Conservation (phyloP, 1,284 basidiomycete species). For the Taiwanofungus camphoratus region DNA sequence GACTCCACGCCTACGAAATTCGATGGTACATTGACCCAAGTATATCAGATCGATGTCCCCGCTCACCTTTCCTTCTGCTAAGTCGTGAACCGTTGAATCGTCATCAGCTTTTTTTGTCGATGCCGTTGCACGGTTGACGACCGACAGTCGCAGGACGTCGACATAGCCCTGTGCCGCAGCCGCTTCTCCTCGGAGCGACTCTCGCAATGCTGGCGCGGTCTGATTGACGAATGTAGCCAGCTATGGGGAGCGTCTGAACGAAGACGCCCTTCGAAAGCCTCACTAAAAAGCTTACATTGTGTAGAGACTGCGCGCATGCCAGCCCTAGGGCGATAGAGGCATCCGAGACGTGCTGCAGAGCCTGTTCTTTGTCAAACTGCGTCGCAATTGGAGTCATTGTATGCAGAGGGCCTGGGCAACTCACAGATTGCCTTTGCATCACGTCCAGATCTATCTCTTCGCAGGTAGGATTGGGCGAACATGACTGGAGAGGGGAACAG, state of each 20-base stretch:
- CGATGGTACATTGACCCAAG: not conserved
- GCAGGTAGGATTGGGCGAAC: not conserved
- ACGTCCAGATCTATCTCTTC: not conserved
- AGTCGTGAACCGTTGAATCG: too few relatives aligned
- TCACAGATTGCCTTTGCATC: conserved; percentile 2
- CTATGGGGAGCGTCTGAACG: not conserved
- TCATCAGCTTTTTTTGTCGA: too few relatives aligned
- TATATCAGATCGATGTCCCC: too few relatives aligned
- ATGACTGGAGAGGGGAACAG: conserved; percentile 6
- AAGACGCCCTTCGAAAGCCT: too few relatives aligned
- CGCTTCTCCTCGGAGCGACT: conserved; percentile 10
- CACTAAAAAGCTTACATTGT: conserved; percentile 4
- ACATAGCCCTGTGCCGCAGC: conserved; percentile 11
- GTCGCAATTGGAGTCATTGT: not conserved
- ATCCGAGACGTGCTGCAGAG: conserved; percentile 13
- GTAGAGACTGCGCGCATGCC: conserved; percentile 10
- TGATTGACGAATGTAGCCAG: conserved; percentile 8
- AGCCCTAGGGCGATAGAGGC: conserved; percentile 10
- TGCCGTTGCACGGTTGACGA: conserved; percentile 6
- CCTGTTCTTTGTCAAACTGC: conserved; percentile 8
- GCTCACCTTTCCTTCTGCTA: not conserved
- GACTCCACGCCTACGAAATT: conserved; percentile 1
- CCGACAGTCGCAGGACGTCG: conserved; percentile 14
- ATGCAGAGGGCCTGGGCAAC: not conserved
- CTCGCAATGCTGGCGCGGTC: conserved; percentile 11